These are phyloP conservation scores for Pichia thaimueangensis DNA, from an alignment of 805 yeast species.

Conservation along the genomic window DNA sequence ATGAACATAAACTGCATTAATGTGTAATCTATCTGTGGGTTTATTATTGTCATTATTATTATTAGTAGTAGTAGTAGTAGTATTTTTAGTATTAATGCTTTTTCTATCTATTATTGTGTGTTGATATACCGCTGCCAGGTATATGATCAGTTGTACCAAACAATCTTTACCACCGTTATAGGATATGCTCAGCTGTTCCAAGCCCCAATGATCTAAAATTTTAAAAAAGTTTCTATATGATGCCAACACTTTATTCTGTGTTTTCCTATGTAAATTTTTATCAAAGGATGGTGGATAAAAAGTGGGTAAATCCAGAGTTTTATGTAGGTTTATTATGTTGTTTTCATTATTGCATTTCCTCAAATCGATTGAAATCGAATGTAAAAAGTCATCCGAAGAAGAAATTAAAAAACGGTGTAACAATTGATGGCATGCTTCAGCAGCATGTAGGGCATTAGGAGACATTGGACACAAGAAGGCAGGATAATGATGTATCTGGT, in stretches of 20 bases:
- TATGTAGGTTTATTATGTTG: not conserved
- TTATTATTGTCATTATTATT: too few relatives aligned
- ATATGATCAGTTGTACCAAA: conserved; percentile 73
- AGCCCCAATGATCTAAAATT: conserved; percentile 18
- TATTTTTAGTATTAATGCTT: not conserved
- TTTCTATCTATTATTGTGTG: conserved; percentile 14
- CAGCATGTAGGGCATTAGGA: conserved; percentile 1
- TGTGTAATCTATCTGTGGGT: conserved; percentile 24
- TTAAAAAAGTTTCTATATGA: conserved; percentile 18
- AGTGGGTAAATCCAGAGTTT: conserved; percentile 3
- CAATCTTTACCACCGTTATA: conserved; percentile 98
- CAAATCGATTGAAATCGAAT: not conserved
- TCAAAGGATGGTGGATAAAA: conserved; percentile 7
- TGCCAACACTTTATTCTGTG: conserved; percentile 23
- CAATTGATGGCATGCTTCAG: not conserved
- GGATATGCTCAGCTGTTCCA: conserved; percentile 63
- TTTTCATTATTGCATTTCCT: not conserved
- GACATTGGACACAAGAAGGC: too few relatives aligned
- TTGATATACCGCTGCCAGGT: conserved; percentile 47
- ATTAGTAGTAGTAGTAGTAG: too few relatives aligned
- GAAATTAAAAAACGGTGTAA: not conserved
- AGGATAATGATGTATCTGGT: too few relatives aligned
- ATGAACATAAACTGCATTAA: conserved; percentile 63
- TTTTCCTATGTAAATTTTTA: conserved; percentile 12
- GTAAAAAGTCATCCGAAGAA: not conserved